Percentiles rank a stretch among this genome's conserved stretches.
Conservation (phyloP, 345 rosid genomes). For the Dovyalis caffra region DNA sequence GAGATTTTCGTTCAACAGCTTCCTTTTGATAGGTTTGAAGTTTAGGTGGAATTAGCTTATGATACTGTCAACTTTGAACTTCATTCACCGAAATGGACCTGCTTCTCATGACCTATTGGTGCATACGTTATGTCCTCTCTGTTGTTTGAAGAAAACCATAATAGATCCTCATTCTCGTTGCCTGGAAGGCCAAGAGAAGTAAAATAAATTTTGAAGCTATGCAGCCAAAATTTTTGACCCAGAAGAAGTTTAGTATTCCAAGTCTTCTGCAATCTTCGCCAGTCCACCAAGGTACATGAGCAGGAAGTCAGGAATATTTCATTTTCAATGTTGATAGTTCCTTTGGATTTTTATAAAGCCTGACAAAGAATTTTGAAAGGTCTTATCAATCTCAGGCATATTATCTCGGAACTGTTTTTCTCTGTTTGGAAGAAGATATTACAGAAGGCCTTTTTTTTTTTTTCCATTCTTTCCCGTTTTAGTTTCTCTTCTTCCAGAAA, state of each 20-base stretch:
- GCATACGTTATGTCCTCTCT: background rate
- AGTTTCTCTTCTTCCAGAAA: background rate
- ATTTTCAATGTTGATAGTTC: conserved; percentile 1
- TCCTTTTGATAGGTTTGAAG: conserved; percentile 3
- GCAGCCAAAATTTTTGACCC: conserved; percentile 3
- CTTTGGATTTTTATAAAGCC: background rate
- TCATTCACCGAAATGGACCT: background rate
- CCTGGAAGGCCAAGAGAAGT: background rate
- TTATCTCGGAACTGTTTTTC: background rate
- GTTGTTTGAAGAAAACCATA: background rate
- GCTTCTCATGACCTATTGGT: background rate
- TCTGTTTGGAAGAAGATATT: background rate
- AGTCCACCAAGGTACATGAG: background rate
- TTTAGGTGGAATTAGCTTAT: background rate
- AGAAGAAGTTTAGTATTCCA: conserved; percentile 10
- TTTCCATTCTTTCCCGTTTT: background rate
- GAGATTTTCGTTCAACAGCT: background rate
- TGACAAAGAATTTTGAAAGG: background rate
- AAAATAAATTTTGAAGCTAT: background rate
- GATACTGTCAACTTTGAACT: background rate
- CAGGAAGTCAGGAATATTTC: conserved; percentile 10
- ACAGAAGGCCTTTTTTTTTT: background rate
- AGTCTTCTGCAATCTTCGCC: background rate
- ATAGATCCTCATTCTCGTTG: background rate
- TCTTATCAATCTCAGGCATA: background rate